Evolutionary conservation across 805 yeast genomes (phyloP), one percentile per base, ranked within the genome.

Genomic region (Pichia rugopelliculosa): DNA sequence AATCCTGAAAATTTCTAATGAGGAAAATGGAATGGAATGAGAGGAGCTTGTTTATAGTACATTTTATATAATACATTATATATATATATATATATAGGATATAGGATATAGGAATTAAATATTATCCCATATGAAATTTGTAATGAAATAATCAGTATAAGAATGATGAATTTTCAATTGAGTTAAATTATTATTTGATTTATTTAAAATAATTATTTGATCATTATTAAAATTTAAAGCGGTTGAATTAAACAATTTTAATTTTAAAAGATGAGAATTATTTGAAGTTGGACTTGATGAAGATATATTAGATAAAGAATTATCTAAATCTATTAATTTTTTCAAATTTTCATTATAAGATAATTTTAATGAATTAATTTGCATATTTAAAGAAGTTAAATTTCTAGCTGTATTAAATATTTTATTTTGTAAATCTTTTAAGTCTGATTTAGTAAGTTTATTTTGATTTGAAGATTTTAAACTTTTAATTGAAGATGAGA

Each of bases 121-220:
- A 46, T 76, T 73, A 51, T 85, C 93, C 96, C 96, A 87, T 27
- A 87, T 76, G 59, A 77, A 83, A 58, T 87, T 86, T 13, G 87
- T 75, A 26, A 84, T 75, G 61, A 84, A 86, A 57, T 74, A 82
- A 49, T 80, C 82, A 56, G 84, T 78, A 52, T 80, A 77, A 49
- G 77, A 74, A 40, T 59, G 63, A 23, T 71, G 74, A 27, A 80
- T 72, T 24, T 77, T 73, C 45, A 84, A 62, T 9, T 76, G 67
- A 54, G 75, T 76, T 1, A 79, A 65, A 24, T 68, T 60, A 42
- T 75, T 75, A 24, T 64, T 64, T n/a, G 62, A 61, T 46, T 72
- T 73, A 57, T 77, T 78, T 49, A 73, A 67, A 4, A 82, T 73
- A 36, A 81, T 58, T 2, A 79, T 65, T 49, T 71, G 72, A 18